Conservation (phyloP, 2,329 filamentous ascomycete genomes). For the Trichophyton schoenleinii region DNA sequence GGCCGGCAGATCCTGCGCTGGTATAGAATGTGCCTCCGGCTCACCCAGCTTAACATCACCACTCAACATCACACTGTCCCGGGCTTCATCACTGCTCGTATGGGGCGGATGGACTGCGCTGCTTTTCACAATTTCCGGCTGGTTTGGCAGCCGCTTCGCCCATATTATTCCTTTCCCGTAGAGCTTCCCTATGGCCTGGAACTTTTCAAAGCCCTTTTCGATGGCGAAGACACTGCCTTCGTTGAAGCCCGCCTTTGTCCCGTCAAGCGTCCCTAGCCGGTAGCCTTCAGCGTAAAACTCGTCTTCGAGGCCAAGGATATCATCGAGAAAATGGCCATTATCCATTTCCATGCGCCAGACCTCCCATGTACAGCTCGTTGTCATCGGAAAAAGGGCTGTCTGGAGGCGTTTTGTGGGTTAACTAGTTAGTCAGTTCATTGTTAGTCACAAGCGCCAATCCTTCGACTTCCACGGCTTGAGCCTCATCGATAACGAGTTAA, state of each 20-base stretch:
- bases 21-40: background rate
- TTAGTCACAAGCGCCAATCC: background rate
- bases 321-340: conserved; percentile 42
- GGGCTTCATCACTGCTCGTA: background rate
- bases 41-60: background rate
- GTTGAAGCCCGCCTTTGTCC: conserved; percentile 61
- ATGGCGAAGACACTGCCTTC: conserved; percentile 87
- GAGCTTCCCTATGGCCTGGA: conserved; percentile 63
- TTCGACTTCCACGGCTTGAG: background rate
- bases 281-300: conserved; percentile 76
- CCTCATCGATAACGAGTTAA: background rate
- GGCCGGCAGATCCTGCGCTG: conserved; percentile 3
- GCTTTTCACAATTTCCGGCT: conserved; percentile 9
- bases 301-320: conserved; percentile 48
- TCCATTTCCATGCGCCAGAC: background rate
- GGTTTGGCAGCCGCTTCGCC: conserved; percentile 53
- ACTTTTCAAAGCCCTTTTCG: conserved; percentile 89
- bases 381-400: background rate
- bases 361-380: background rate
- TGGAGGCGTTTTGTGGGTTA: background rate
- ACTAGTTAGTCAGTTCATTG: background rate
- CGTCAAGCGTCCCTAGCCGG: conserved; percentile 60
- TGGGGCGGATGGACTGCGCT: background rate
- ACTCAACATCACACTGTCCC: background rate
- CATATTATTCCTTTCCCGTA: conserved; percentile 73